Percentiles rank a stretch among this genome's conserved stretches.
Conservation (phyloP, 371 early-diverging fungal species). For the Actinomortierella wolfii region DNA sequence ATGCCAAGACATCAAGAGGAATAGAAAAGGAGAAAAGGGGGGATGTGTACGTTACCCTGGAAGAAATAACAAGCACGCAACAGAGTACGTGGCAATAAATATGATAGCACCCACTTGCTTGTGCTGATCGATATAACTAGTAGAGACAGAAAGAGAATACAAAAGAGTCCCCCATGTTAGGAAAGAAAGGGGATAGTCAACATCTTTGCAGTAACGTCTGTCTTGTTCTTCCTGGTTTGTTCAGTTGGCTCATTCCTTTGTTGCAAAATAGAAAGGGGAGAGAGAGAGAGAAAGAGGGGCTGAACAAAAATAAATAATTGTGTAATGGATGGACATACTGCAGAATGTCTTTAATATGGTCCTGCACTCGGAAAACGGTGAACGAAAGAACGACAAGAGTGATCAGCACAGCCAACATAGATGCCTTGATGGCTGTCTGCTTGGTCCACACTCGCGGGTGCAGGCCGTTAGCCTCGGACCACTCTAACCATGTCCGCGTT, state of each 20-base stretch:
- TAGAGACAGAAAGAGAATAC: neutral
- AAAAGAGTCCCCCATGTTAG: neutral
- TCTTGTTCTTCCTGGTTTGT: neutral
- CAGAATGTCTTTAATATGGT: constrained; percentile 47
- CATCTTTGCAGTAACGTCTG: neutral
- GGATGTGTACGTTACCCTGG: no score
- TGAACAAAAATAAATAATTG: neutral
- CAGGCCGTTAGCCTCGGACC: constrained; percentile 14
- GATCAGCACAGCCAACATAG: constrained; percentile 12
- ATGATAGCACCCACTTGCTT: constrained; percentile 37
- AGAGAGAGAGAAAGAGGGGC: neutral
- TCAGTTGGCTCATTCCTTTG: neutral
- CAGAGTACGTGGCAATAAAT: constrained; percentile 33
- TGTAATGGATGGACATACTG: constrained; percentile 9
- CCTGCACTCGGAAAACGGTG: constrained; percentile 44
- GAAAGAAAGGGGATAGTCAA: neutral
- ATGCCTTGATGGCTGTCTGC: constrained; percentile 30
- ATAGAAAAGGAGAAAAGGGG: neutral
- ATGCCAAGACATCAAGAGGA: neutral
- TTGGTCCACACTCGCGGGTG: constrained; percentile 26
- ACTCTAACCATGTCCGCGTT: constrained; percentile 26
- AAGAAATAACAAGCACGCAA: constrained; percentile 40
- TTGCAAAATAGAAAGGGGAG: neutral
- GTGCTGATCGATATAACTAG: constrained; percentile 42
- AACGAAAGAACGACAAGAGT: constrained; percentile 25